Percentiles rank a stretch among this genome's conserved stretches.
These are phyloP conservation scores for Lasiosphaeria hispida DNA, from an alignment of 495 filamentous ascomycete genomes.

Conservation along the genomic window DNA sequence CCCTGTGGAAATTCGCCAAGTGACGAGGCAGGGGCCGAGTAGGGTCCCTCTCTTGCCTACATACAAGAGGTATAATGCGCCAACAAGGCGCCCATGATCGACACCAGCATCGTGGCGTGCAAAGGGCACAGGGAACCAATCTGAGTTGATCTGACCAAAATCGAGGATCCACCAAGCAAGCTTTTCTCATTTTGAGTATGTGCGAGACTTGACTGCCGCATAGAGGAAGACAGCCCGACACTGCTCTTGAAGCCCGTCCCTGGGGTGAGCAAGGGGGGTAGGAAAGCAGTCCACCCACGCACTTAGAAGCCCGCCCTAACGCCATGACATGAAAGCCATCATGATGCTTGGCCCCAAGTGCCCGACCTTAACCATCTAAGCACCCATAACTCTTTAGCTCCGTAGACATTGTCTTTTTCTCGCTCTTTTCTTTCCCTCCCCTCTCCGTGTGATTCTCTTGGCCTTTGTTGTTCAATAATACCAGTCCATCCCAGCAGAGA, in stretches of 20 bases:
- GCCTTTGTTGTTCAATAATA: background rate
- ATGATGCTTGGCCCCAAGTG: conserved; percentile 22
- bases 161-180: conserved; percentile 28
- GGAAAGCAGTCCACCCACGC: conserved; percentile 24
- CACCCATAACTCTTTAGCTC: background rate
- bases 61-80: conserved; percentile 21
- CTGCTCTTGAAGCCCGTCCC: conserved; percentile 20
- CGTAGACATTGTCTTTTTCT: background rate
- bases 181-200: conserved; percentile 32
- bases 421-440: background rate
- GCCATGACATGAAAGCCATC: conserved; percentile 21
- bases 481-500: background rate
- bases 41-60: conserved; percentile 16
- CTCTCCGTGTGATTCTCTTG: conserved; percentile 1
- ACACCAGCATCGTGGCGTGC: conserved; percentile 39
- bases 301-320: conserved; percentile 19
- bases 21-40: conserved; percentile 21
- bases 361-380: conserved; percentile 11
- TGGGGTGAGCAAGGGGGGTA: conserved; percentile 24
- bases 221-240: conserved; percentile 25
- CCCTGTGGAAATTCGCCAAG: conserved; percentile 18
- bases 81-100: conserved; percentile 33
- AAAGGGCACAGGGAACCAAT: conserved; percentile 29
- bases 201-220: conserved; percentile 28
- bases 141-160: conserved; percentile 26